Evolutionary conservation across 2,329 filamentous ascomycete genomes (phyloP).

Genomic region (Harringtonia aguacate): DNA sequence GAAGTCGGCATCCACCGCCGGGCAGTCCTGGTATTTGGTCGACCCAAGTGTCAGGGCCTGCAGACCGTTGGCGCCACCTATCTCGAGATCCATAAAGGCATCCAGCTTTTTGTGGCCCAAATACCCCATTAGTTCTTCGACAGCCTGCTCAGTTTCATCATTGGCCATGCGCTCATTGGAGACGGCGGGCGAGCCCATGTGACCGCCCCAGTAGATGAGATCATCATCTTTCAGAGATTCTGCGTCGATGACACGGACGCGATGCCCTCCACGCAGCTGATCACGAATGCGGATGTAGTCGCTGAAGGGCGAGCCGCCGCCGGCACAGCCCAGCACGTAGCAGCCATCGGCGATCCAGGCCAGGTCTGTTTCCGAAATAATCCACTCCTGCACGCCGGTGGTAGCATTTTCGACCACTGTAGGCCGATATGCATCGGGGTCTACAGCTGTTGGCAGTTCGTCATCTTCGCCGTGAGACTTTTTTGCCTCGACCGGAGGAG

Average conservation of each 20-base stretch:
- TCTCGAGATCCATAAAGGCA: constrained; percentile 36
- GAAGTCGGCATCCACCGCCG: constrained; percentile 25
- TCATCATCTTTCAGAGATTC: constrained; percentile 29
- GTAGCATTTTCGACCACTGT: constrained; percentile 19
- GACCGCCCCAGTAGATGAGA: constrained; percentile 31
- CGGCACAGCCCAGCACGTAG: constrained; percentile 34
- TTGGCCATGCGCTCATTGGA: constrained; percentile 28
- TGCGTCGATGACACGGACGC: constrained; percentile 26
- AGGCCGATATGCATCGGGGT: constrained; percentile 22
- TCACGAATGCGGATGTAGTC: constrained; percentile 24
- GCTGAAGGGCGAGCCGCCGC: constrained; percentile 28
- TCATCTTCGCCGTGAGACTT: constrained; percentile 28
- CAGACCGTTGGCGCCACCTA: constrained; percentile 43
- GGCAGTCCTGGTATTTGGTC: constrained; percentile 22
- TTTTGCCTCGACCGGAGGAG: not conserved
- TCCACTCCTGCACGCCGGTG: constrained; percentile 22
- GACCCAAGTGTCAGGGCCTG: constrained; percentile 25
- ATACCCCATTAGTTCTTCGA: constrained; percentile 23
- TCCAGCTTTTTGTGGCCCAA: constrained; percentile 17
- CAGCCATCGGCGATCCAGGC: constrained; percentile 32
- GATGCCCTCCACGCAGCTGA: constrained; percentile 25
- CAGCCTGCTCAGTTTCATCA: constrained; percentile 25
- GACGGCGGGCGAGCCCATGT: constrained; percentile 30
- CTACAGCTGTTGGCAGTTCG: constrained; percentile 12
- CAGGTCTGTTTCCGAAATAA: constrained; percentile 31